Conservation (phyloP, 2,329 filamentous ascomycete genomes). For the Penicillium brasilianum region DNA sequence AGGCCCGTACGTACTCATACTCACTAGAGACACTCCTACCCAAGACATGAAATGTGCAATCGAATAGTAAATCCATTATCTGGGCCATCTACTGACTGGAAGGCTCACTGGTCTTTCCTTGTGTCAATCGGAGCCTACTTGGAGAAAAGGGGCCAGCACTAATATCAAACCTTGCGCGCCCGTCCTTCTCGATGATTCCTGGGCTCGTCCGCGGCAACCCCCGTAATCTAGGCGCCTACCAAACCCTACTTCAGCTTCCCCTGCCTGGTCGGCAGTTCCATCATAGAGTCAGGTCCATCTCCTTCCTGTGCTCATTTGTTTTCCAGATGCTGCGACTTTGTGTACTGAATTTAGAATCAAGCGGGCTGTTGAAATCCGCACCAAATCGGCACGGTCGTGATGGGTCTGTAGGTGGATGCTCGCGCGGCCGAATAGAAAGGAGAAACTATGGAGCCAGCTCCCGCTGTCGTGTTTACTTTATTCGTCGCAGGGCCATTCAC, state of each 20-base stretch:
- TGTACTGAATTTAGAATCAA: slow-evolving; percentile 11
- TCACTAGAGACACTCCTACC: too few relatives aligned
- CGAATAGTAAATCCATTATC: not conserved
- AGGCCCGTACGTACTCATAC: too few relatives aligned
- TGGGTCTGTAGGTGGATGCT: slow-evolving; percentile 2
- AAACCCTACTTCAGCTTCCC: slow-evolving; percentile 11
- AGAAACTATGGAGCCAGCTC: slow-evolving; percentile 20
- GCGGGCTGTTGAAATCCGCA: slow-evolving; percentile 4
- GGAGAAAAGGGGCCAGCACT: not conserved
- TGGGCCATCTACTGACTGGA: not conserved
- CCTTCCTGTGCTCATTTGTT: not conserved
- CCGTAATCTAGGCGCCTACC: slow-evolving; percentile 3
- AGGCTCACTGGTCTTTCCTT: not conserved
- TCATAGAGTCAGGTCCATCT: not conserved
- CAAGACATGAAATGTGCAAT: not conserved
- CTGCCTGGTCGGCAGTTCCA: slow-evolving; percentile 4
- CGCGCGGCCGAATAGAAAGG: slow-evolving; percentile 1
- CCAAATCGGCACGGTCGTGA: slow-evolving; percentile 3
- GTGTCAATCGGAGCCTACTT: not conserved
- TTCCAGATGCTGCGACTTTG: not conserved
- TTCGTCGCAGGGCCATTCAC: slow-evolving; percentile 1
- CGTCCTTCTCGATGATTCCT: not conserved
- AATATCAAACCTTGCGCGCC: too few relatives aligned
- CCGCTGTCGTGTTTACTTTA: not conserved
- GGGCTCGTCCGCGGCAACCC: not conserved